Evolutionary conservation across 179 eudicot species (phyloP), one percentile per base, ranked within the genome.

Genomic region (Camellia oleifera): DNA sequence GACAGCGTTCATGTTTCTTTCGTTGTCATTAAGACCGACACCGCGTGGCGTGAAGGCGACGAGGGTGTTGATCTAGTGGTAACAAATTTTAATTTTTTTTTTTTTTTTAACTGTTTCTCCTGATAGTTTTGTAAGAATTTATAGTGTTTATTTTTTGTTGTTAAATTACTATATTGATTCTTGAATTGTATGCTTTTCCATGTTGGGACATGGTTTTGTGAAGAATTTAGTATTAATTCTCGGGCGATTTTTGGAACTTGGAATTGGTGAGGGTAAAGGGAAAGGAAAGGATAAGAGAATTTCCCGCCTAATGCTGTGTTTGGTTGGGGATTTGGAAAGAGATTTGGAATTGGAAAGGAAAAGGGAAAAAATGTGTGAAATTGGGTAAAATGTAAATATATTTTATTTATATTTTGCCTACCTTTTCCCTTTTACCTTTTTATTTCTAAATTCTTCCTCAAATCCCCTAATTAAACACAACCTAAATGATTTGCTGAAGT

Each of bases 11-110:
- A 89, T 78, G 81, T 84, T 48, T 92, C 96, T 1, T 93, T 87
- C 69, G 97, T 93, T 18, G 96, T 92, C n/a, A 92, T 93, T 69
- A 89, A 92, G 82, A 77, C 86, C 66, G 93, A 93, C 58, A 42
- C 87, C 3, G 42, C 88, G 14, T 93, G 95, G 97, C 87, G 86
- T 80, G 62, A 80, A 50, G 86, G 82, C 45, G 87, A 89, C 2
- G 84, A 82, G 8, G 91, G 86, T 32, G 88, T 89, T 78, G 97
- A 92, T 86, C 90, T 91, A 60, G 83, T 88, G 92, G 94, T 92
- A 53, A 32, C 40, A 23, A 85, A 77, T 18, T 4, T 80, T 54
- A 48, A 10, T 64, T 60, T 50, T 40, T 26, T 56, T 23, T 46
- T 26, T 60, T 13, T 26, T 32, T 32, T 32, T 26, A 26, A 32